Evolutionary conservation across 345 rosid genomes (phyloP), one percentile per base, ranked within the genome.

Genomic region (Sisymbrium altissimum): DNA sequence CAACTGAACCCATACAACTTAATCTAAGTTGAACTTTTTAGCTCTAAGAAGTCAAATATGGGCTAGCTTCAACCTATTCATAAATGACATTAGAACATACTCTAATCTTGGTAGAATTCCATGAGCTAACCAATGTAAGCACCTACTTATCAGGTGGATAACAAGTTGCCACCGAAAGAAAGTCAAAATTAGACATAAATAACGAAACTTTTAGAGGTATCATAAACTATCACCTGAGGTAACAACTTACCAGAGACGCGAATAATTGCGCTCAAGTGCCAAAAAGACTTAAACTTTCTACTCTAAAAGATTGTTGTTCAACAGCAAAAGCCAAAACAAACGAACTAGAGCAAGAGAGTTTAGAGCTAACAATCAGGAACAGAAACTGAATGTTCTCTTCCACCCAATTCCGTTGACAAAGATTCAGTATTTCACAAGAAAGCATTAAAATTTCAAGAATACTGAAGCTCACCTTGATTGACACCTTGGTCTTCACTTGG

Each of bases 401-500:
- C 11, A 62, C n/a, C 9, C 33, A 62, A 49, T 36, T 32, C 36
- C 18, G 32, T 75, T 36, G 21, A 50, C n/a, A 18, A 23, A 21
- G 27, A 45, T 38, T 66, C 68, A 61, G 2, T 21, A 75, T 48
- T 48, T 27, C 50, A 15, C 32, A 18, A 25, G 2, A 6, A 48
- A 19, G 1, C 29, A 38, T 11, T 33, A 41, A 35, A 46, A 41
- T 5, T 30, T 32, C 7, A 55, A 27, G 4, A 57, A 17, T 38
- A 15, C 3, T n/a, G 36, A 49, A 53, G 25, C 64, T 69, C 77
- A 91, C 99, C 99, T 84, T 88, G 60, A 95, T 84, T 2, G 89
- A 9, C 53, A 95, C 96, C 85, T 95, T 94, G 86, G 87, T 91
- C 86, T 91, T 94, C 86, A 91, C 95, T 78, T 91, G 93, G 41